phyloP scores from a whole-genome alignment of 2,329 filamentous ascomycete species.

The Arthrinium puccinioides region DNA sequence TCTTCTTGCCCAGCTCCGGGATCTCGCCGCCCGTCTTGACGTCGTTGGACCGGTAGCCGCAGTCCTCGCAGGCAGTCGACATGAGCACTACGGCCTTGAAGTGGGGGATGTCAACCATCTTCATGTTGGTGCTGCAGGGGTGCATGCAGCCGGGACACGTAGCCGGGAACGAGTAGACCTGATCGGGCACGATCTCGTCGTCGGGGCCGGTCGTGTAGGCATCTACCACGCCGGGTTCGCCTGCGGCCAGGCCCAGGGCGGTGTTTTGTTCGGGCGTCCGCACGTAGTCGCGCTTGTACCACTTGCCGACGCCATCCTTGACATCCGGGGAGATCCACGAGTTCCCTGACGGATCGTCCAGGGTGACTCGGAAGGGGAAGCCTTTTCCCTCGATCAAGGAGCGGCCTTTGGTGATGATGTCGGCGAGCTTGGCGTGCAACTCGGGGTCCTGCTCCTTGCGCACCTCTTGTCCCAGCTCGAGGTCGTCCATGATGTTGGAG shows the following conservation, averaged over 20 bases:
- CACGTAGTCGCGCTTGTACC: constrained; percentile 76
- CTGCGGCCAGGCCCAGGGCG: constrained; percentile 59
- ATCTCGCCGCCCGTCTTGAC: constrained; percentile 96
- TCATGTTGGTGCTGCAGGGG: constrained; percentile 88
- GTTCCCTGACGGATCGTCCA: constrained; percentile 92
- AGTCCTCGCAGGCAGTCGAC: constrained; percentile 86
- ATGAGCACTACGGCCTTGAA: constrained; percentile 97
- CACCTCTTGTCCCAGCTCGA: constrained; percentile 74
- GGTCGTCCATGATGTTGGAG: constrained; percentile 67
- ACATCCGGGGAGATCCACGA: constrained; percentile 91
- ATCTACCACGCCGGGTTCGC: constrained; percentile 42
- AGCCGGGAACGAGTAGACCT: constrained; percentile 88
- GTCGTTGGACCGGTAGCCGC: constrained; percentile 92
- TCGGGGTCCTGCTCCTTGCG: constrained; percentile 74
- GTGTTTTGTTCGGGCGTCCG: constrained; percentile 83
- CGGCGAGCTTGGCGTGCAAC: constrained; percentile 68
- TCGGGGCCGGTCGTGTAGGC: constrained; percentile 38
- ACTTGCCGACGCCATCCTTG: constrained; percentile 76
- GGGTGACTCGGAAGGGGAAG: constrained; percentile 80
- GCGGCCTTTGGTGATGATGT: constrained; percentile 65
- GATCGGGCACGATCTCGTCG: constrained; percentile 83
- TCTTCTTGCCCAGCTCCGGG: constrained; percentile 76
- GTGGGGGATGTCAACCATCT: constrained; percentile 96
- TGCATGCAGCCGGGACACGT: constrained; percentile 87
- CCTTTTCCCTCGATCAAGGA: constrained; percentile 70